phyloP scores from a whole-genome alignment of 257 asterid genomes.

The Solanum virginianum region DNA sequence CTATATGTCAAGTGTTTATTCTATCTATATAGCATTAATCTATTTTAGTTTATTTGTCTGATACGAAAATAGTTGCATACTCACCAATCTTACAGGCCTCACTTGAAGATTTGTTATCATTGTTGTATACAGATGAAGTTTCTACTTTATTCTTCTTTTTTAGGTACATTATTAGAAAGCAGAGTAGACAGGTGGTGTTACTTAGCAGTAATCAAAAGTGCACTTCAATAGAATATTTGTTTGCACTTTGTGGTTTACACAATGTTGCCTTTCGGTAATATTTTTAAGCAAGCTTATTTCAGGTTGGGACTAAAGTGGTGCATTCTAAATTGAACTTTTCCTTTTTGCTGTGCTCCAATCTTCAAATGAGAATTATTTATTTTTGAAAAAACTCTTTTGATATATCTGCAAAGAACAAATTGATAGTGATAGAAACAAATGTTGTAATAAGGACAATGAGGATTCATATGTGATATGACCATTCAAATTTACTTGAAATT shows the following conservation, averaged over 20 bases:
- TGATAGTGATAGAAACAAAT: background rate
- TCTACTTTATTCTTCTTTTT: background rate
- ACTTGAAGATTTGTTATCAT: no score
- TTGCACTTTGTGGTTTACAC: background rate
- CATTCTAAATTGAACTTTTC: background rate
- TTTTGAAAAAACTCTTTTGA: background rate
- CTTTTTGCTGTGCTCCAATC: background rate
- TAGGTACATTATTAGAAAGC: background rate
- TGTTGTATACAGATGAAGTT: background rate
- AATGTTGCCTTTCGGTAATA: background rate
- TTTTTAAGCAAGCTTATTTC: background rate
- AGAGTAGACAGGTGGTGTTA: background rate
- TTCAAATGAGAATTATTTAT: background rate
- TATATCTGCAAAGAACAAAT: background rate
- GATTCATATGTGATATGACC: background rate
- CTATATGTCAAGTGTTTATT: background rate
- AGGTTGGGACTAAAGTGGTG: background rate
- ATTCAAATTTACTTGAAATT: background rate
- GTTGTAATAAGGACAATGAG: background rate
- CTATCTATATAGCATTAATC: background rate
- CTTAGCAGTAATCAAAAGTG: background rate
- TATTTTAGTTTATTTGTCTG: background rate
- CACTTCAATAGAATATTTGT: background rate
- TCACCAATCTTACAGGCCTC: background rate
- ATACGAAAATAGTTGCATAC: background rate